Evolutionary conservation across 148 eudicot species (phyloP), one percentile per base, ranked within the genome.

Genomic region (Rheum nobile): DNA sequence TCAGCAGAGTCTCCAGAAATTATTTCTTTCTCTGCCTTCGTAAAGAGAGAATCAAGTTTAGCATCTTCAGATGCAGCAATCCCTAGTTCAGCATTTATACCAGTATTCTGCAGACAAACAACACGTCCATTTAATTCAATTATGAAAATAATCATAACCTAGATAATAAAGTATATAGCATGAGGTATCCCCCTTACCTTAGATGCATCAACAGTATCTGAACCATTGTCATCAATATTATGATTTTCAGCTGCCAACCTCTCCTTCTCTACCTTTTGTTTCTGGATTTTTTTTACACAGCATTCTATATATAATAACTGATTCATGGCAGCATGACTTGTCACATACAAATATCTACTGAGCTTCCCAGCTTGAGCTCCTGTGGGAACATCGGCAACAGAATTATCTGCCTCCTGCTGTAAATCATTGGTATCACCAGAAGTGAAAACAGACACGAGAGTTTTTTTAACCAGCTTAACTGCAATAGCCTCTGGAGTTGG

Each of bases 31-130:
- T 95, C 97, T 71, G 98, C 89, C 75, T 82, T 87, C 70, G 87
- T 91, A 69, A 95, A 89, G 8, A 90, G 84, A 29, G 79, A 80
- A 84, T 95, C 98, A 79, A 95, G 93, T 65, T 87, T 76, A 74
- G 97, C 91, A 87, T 95, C 98, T 73, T 91, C 96, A 77, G 98
- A 88, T 73, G 92, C 96, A 80, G 98, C 91, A 84, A 94, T 77
- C 79, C 98, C 98, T 76, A 94, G 79, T 79, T 95, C 98, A 68
- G 96, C 96, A 85, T 87, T 95, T 78, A 95, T 95, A 73, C 89
- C 93, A 72, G 71, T 77, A 39, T 85, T 91, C 98, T 95, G 88
- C 74, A 84, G 74, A 65, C 47, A 44, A 79, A 12, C 74, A 75
- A 74, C 54, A 13, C 31, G 44, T 72, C 11, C 65, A 72, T 52